Evolutionary conservation across 305 asterid genomes (phyloP), one percentile per base, ranked within the genome.

Genomic region (Coffea humblotiana): DNA sequence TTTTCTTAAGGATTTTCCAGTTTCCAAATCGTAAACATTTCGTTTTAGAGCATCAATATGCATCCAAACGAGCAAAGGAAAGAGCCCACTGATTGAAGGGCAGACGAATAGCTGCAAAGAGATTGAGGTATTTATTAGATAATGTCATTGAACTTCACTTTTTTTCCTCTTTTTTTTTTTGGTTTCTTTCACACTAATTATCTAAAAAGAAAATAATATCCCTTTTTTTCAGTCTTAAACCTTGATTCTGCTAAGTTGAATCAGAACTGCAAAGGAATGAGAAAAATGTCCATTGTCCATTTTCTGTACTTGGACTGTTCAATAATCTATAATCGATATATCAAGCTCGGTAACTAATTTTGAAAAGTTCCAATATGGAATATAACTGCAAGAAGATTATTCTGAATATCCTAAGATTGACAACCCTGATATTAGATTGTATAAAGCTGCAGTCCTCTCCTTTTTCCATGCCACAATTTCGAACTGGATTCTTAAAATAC

Each of bases 51-150:
- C 12, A 74, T 74, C 51, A 19, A 56, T 49, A 35, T 18, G 40
- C 70, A 58, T 18, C 60, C n/a, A 43, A 29, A 58, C 18, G 13
- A 13, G 71, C 40, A 75, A 40, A 60, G 43, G 21, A 56, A 63
- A 74, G 47, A 56, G 35, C 15, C 77, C 45, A 52, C 47, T 35
- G n/a, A 75, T 37, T 75, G 70, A 21, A 60, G 56, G n/a, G n/a
- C 78, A 37, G 13, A 40, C 32, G 13, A 23, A 58, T 27, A 37
- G 23, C 18, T 48, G 5, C 18, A 56, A 47, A 37, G 37, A 37
- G 70, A 23, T 37, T 40, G 13, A 75, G 54, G 78, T 54, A 3
- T n/a, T 51, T 37, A 72, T n/a, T 49, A 72, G 19, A 49, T 72
- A 56, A 72, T 27, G 45, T 29, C 77, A 37, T 51, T 21, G 21